Base-by-base conservation (phyloP, 331 rosid species). In the Prunus yedoensis region DNA sequence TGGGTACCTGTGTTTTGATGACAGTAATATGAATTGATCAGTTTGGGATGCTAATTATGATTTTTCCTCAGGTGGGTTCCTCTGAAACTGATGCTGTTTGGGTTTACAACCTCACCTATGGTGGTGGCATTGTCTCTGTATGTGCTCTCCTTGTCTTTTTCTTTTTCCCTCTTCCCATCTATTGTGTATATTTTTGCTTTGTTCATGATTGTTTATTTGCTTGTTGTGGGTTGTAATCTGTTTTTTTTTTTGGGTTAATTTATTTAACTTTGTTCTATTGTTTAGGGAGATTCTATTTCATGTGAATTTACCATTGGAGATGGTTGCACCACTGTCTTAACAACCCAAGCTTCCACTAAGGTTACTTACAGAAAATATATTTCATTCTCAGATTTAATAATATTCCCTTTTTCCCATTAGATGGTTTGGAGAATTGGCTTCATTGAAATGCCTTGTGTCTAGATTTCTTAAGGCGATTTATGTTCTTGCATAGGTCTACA, bases 81-180 rank as follows among this genome's bases (percentile, higher is more conserved):
- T 90, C 97, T 66, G 76, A 77, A 83, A 84, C 74, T n/a, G 96
- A 94, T 76, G 95, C 80, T 53, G 93, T 94, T 46, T 94, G 98
- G 98, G 87, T 94, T 78, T 94, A 94, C 81, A 82, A 65, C 69
- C 84, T 94, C 76, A 89, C 85, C 78, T 91, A 87, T 86, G 98
- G 98, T 46, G 98, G 98, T 21, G 98, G 98, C 70, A 84, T 94
- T 78, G 95, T 91, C 81, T 90, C 97, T 68, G 98, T 94, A 87
- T 76, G 91, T 51, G 54, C 14, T 78, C 30, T 65, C 66, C 6
- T 47, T 71, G 28, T 60, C 59, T 12, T 17, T 12, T 8, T n/a
- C 14, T 51, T 28, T 60, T 12, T 38, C 43, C 43, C 43, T 38
- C 8, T 38, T 7, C 43, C 43, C 9, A 1, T 38, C 43, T 38